Evolutionary conservation across 176 grass and related monocot species (phyloP), one percentile per base, ranked within the genome.

Genomic region (Juncus effusus): DNA sequence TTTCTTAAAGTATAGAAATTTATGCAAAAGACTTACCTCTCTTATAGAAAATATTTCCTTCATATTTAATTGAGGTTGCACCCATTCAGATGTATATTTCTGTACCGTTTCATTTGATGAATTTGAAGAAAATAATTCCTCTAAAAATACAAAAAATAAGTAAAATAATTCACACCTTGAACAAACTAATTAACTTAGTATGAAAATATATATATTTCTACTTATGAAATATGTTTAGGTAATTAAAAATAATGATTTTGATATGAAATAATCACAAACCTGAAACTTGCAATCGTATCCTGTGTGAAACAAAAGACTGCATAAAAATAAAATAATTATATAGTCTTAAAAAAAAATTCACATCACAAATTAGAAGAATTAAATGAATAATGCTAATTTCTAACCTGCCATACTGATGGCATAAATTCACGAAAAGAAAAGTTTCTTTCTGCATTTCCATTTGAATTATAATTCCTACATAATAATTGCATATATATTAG

Each of bases 271-370:
- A 40, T 70, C 51, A 80, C 76, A 72, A 82, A 85, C 82, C 72
- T 78, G 70, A 82, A 78, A 61, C 64, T 78, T 92, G 77, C 54
- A 97, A 57, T 51, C 79, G 76, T 84, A 92, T 75, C 67, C 83
- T 77, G 72, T 97, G 88, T 0, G 88, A 92, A 79, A 97, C 82
- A 72, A 97, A 82, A 55, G 88, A 76, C 85, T 97, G 93, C 36
- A 70, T 10, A 2, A 59, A 45, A 59, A 7, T 42, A 59, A 16
- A 72, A 56, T 10, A 42, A 36, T 55, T 37, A 3, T 37, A 38
- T 13, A 59, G 3, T 40, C 6, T 72, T 59, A 9, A 13, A 3
- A 67, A 67, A 54, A 28, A 68, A 13, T 13, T 8, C 5, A 52
- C 19, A 59, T 6, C 0, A 28, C 44, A 5, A 47, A 47, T 59